Evolutionary conservation across 2,329 filamentous ascomycete species (phyloP), one percentile per base, ranked within the genome.

Genomic region (Penicillium sp.): DNA sequence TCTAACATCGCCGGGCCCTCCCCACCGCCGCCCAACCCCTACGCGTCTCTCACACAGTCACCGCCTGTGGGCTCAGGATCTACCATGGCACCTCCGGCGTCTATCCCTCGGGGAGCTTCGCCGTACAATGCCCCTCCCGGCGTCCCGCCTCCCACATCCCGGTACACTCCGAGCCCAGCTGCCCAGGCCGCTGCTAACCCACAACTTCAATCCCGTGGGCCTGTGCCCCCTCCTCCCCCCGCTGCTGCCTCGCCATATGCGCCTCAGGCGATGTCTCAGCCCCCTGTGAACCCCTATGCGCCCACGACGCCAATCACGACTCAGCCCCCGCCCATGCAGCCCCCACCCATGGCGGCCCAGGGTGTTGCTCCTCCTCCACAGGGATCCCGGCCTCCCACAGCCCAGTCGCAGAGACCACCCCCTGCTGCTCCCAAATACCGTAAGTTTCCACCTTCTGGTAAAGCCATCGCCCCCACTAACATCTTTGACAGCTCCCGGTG

Each of bases 111-210:
- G 60, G 91, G 88, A 27, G 83, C 88, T 4, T 96, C 92, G 24
- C 92, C 92, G 5, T 97, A 96, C 74, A 91, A 92, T 66, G 85
- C 89, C 36, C 89, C 92, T 50, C 90, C 90, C 6, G 78, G 86
- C 29, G 82, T 80, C 16, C 79, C 85, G 5, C 86, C 90, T n/a
- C 84, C 88, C 5, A 83, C 86, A 9, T 91, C 86, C 76, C 81
- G 91, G 66, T 95, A 95, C 71, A 87, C 90, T 13, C 89, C 89
- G 11, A 79, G 83, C 48, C 85, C 88, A 43, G 77, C 83, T 14
- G 70, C 82, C 21, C 84, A 87, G 66, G 77, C 76, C 58, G 69
- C 76, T 58, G 69, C 77, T 49, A 77, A 73, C 48, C 83, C 73
- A 29, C 72, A 73, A 40, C 69, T 73, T 45, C 77, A 79, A 38